Conservation (phyloP, 345 rosid species). For the Eucalyptus cloeziana region DNA sequence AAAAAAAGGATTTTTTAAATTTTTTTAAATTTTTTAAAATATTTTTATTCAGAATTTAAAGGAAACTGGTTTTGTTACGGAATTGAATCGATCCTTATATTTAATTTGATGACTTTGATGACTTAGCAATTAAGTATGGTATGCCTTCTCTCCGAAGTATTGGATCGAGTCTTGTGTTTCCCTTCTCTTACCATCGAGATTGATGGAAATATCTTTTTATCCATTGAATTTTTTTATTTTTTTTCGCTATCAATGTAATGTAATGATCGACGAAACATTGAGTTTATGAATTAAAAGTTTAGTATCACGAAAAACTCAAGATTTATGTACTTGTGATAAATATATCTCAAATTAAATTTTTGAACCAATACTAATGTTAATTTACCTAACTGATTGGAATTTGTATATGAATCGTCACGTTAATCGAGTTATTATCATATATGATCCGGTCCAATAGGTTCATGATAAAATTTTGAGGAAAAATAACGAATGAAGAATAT, state of each 20-base stretch:
- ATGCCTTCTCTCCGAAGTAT: neutral
- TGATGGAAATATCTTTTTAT: neutral
- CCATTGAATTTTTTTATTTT: neutral
- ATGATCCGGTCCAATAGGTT: accelerated
- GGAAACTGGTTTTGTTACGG: neutral
- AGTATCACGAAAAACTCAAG: accelerated
- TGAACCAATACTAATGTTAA: accelerated
- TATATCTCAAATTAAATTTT: too few species aligned
- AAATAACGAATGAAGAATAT: too few species aligned
- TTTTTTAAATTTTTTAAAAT: too few species aligned
- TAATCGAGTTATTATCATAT: too few species aligned
- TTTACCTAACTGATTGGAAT: accelerated
- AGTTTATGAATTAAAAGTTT: accelerated
- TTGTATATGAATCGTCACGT: accelerated
- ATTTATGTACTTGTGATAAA: too few species aligned
- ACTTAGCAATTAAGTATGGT: neutral
- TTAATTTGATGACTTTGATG: neutral
- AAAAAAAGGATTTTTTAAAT: too few species aligned
- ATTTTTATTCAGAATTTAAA: neutral
- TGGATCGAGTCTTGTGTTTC: neutral
- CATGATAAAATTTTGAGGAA: neutral
- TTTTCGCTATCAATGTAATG: neutral
- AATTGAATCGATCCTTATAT: neutral
- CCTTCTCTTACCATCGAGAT: neutral
- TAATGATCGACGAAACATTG: accelerated